phyloP scores from a whole-genome alignment of 345 rosid species.

The Aquilaria yunnanensis region DNA sequence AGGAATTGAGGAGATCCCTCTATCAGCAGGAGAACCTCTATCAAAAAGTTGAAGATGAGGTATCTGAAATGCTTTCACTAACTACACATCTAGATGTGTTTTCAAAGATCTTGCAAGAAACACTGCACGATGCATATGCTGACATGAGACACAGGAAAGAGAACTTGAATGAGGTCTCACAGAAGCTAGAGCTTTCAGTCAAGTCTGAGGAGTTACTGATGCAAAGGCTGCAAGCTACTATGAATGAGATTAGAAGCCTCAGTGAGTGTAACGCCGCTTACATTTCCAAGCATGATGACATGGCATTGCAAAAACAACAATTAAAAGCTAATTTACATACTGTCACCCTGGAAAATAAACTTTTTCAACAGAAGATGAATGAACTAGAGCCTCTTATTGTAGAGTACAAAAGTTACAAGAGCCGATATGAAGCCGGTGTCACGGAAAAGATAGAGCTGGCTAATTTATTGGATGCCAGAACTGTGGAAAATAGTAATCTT shows the following conservation, averaged over 20 bases:
- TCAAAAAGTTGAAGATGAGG: conserved; percentile 78
- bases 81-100: conserved; percentile 73
- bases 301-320: conserved; percentile 49
- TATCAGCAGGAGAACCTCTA: conserved; percentile 75
- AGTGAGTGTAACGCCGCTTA: conserved; percentile 51
- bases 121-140: conserved; percentile 53
- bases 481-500: conserved; percentile 44
- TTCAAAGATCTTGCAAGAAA: conserved; percentile 60
- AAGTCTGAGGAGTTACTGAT: conserved; percentile 56
- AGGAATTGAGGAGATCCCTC: conserved; percentile 70
- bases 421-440: conserved; percentile 48
- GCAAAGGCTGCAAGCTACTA: conserved; percentile 56
- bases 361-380: conserved; percentile 52
- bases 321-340: conserved; percentile 50
- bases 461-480: conserved; percentile 51
- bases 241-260: conserved; percentile 57
- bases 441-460: conserved; percentile 59
- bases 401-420: conserved; percentile 44
- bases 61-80: conserved; percentile 54
- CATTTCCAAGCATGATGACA: conserved; percentile 49
- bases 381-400: conserved; percentile 59
- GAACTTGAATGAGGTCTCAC: conserved; percentile 39
- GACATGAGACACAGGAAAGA: conserved; percentile 40
- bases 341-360: conserved; percentile 49
- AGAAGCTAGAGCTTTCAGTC: conserved; percentile 58